Base-by-base conservation (phyloP, 495 filamentous ascomycete genomes). In the Penicillium simplicissimum region DNA sequence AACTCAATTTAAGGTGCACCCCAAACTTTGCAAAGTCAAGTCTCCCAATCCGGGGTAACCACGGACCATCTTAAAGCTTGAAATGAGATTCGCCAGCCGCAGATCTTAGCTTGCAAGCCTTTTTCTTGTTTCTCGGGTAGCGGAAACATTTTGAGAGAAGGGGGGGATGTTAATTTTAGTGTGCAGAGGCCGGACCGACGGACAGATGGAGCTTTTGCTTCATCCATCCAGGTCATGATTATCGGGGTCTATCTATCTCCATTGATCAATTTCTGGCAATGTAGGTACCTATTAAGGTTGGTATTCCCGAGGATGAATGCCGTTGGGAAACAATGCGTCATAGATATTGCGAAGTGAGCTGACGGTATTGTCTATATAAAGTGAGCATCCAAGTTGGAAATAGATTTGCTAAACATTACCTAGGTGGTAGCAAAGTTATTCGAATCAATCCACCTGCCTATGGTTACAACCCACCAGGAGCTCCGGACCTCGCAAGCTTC, bases 31-130 rank as follows among this genome's bases (percentile, higher is more conserved):
- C 28, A 31, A 31, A 31, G 3, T 8, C 19, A 2, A n/a, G n/a
- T 34, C 15, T 10, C 31, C 51, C 51, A 33, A 53, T 53, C 51
- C n/a, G 51, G 51, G 51, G 51, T 53, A 36, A 36, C 51, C 31
- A 31, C 51, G 31, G 33, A 36, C 19, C 51, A 36, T 53, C n/a
- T 53, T 36, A 53, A 36, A 34, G 48, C 25, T 28, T 36, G 8
- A 15, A 33, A 35, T 8, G 49, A 52, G 49, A 52, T 52, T 31
- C 11, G 15, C 49, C 28, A 33, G 13, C 49, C 49, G 31, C 49
- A 52, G 33, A 25, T 52, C 49, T 52, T 23, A 25, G 45, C 23
- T 48, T 8, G 45, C 3, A 14, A 48, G 28, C 28, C 4, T 31
- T 31, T 6, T 6, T 31, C 2, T 31, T 28, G 14, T 25, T 11